phyloP scores from a whole-genome alignment of 495 filamentous ascomycete species.

The Trichoderma virens region DNA sequence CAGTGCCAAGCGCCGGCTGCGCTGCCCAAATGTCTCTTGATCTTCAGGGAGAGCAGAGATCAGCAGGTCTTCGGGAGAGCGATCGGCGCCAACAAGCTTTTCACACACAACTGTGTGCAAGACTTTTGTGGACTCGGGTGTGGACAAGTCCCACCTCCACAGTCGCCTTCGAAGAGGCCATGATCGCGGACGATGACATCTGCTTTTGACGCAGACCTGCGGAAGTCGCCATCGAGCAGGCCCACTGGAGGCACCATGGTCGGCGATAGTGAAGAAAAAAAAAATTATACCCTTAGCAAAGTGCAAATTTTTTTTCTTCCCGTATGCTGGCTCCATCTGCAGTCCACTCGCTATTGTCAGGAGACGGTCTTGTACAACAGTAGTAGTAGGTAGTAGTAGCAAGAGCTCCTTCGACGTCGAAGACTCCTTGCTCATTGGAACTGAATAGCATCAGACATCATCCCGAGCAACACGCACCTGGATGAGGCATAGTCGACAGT shows the following conservation, averaged over 20 bases:
- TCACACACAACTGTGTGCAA: background rate
- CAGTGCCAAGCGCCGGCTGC: background rate
- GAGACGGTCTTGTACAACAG: background rate
- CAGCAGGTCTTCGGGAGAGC: background rate
- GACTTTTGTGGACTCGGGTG: background rate
- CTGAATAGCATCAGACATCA: background rate
- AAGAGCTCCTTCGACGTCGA: background rate
- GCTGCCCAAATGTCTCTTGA: background rate
- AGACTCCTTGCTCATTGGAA: background rate
- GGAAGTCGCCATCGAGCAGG: background rate
- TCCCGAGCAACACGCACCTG: background rate
- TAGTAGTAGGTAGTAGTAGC: background rate
- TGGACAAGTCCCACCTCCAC: constrained; percentile 1
- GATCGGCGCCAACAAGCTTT: constrained; percentile 7
- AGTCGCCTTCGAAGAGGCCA: background rate
- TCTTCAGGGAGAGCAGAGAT: constrained; percentile 4
- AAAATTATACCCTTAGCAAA: too few relatives aligned
- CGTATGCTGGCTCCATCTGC: background rate
- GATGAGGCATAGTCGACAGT: constrained; percentile 2
- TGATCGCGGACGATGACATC: constrained; percentile 2
- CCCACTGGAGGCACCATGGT: too few relatives aligned
- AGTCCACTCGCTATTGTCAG: background rate
- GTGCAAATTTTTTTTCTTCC: background rate
- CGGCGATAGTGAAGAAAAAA: too few relatives aligned
- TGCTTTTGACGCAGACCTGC: background rate